These are phyloP conservation scores for Penicillium sp. DNA, from an alignment of 2,329 filamentous ascomycete species.

Conservation along the genomic window DNA sequence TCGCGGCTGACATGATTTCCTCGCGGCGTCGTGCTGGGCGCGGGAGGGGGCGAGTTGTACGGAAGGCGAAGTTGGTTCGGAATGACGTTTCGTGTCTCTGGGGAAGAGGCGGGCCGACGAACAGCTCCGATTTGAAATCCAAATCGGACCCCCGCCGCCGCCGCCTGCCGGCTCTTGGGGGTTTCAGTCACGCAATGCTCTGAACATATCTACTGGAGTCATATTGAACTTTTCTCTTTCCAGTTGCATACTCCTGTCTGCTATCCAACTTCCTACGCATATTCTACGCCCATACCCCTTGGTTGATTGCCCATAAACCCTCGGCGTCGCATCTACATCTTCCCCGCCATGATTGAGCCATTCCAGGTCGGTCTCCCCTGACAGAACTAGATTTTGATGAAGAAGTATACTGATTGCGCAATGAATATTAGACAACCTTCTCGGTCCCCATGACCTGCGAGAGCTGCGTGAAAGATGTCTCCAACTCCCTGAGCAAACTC, in stretches of 20 bases:
- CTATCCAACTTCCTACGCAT: not conserved
- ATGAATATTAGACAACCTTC: constrained; percentile 76
- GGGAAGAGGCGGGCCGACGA: constrained; percentile 34
- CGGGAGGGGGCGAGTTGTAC: not conserved
- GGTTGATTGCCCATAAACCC: not conserved
- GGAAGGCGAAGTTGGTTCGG: constrained; percentile 13
- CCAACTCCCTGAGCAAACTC: constrained; percentile 75
- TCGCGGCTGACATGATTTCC: constrained; percentile 62
- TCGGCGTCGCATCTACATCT: constrained; percentile 20
- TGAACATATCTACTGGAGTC: not conserved
- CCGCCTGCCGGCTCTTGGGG: constrained; percentile 8
- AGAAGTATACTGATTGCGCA: constrained; percentile 25
- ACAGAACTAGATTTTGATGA: constrained; percentile 2
- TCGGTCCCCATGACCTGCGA: constrained; percentile 94
- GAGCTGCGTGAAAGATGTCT: constrained; percentile 84
- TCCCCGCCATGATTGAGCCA: constrained; percentile 50
- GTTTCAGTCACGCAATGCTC: constrained; percentile 13
- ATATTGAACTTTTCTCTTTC: constrained; percentile 11
- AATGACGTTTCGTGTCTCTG: constrained; percentile 36
- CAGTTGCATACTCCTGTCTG: constrained; percentile 10
- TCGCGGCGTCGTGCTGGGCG: constrained; percentile 1
- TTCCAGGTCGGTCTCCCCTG: constrained; percentile 49
- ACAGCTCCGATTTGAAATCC: constrained; percentile 43
- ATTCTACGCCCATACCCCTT: not conserved
- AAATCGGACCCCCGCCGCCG: constrained; percentile 34